Conservation (phyloP, 1,139 yeast genomes). For the Diutina catenulata region DNA sequence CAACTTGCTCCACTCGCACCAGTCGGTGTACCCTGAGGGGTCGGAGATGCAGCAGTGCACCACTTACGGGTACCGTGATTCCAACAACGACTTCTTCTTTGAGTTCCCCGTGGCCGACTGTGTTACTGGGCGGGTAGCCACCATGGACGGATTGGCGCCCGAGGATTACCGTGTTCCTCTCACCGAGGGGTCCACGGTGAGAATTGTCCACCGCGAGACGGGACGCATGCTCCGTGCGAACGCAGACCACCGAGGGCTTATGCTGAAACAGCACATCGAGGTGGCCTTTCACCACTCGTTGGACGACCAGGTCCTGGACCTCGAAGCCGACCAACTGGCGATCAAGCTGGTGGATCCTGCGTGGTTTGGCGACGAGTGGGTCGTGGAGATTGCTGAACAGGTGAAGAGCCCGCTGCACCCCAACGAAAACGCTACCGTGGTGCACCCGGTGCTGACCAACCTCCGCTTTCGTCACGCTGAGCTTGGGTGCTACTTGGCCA, state of each 20-base stretch:
- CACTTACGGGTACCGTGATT: conserved; percentile 64
- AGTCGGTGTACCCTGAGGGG: conserved; percentile 58
- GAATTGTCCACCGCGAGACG: conserved; percentile 44
- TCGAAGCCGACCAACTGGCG: too few species aligned
- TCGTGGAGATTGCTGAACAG: conserved; percentile 51
- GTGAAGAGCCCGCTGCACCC: conserved; percentile 36
- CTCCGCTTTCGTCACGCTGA: conserved; percentile 51
- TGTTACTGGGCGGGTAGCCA: conserved; percentile 17
- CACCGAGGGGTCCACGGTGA: conserved; percentile 40
- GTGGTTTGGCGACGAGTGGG: conserved; percentile 69
- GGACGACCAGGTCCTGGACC: conserved; percentile 19
- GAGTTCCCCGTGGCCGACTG: conserved; percentile 25
- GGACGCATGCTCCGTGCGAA: conserved; percentile 54
- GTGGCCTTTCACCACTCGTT: conserved; percentile 44
- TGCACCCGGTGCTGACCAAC: conserved; percentile 63
- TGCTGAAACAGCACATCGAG: conserved; percentile 42
- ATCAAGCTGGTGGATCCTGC: conserved; percentile 36
- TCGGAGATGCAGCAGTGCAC: conserved; percentile 68
- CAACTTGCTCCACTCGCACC: conserved; percentile 60
- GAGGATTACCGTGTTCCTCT: conserved; percentile 14
- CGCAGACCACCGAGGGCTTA: conserved; percentile 40
- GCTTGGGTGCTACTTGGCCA: conserved; percentile 63
- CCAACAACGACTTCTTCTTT: conserved; percentile 51
- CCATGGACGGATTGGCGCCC: conserved; percentile 19
- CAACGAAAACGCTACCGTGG: conserved; percentile 20